These are phyloP conservation scores for Gnaphalium uliginosum DNA, from an alignment of 129 eudicot species.

Conservation along the genomic window DNA sequence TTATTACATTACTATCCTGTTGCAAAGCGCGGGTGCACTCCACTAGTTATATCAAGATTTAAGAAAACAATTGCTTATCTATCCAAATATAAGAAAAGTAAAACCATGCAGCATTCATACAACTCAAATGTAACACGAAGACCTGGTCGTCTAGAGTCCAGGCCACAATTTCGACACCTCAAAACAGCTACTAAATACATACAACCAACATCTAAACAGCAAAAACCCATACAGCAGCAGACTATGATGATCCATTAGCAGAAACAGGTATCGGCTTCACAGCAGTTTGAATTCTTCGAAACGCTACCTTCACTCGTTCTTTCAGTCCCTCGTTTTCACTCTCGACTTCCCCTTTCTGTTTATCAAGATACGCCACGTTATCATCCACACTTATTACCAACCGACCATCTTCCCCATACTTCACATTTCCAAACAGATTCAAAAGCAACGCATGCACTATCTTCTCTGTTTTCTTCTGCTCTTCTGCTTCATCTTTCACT, in stretches of 20 bases:
- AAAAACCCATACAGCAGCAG: not conserved
- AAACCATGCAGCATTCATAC: not conserved
- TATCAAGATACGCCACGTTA: constrained; percentile 72
- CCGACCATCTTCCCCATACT: constrained; percentile 69
- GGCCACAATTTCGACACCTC: constrained; percentile 8
- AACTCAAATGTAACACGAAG: constrained; percentile 3
- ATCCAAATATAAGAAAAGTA: too few relatives aligned
- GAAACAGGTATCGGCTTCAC: constrained; percentile 74
- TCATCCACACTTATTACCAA: constrained; percentile 73
- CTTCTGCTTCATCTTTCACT: constrained; percentile 56
- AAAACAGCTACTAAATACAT: constrained; percentile 3
- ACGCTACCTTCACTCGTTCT: constrained; percentile 80
- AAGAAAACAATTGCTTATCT: not conserved
- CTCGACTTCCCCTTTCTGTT: constrained; percentile 81
- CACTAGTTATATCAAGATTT: too few relatives aligned
- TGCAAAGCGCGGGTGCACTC: too few relatives aligned
- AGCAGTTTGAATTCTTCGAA: constrained; percentile 61
- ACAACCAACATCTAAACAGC: constrained; percentile 4
- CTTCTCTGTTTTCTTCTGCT: constrained; percentile 65
- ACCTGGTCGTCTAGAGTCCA: not conserved
- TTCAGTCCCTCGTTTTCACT: constrained; percentile 76
- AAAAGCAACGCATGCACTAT: constrained; percentile 70
- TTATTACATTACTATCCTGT: too few relatives aligned
- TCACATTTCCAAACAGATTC: constrained; percentile 87
- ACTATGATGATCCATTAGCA: constrained; percentile 26